A percentile compares a stretch with the other conserved stretches of the same genome.
These are phyloP conservation scores for Suillus ampliporus DNA, from an alignment of 768 basidiomycete genomes.

Conservation along the genomic window DNA sequence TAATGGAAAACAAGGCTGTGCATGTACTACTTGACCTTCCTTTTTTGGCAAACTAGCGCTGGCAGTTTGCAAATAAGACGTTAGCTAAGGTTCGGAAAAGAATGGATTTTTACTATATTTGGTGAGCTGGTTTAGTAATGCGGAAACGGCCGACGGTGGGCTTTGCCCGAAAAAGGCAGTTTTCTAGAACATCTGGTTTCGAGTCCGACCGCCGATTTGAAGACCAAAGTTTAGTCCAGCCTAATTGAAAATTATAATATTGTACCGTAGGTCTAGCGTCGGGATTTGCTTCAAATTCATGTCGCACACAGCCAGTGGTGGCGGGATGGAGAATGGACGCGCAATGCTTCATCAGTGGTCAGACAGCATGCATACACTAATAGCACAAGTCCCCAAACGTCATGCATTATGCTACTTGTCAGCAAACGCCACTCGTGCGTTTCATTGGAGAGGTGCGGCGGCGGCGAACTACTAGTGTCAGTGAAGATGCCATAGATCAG, in stretches of 20 bases:
- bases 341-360: background rate
- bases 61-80: background rate
- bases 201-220: background rate
- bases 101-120: background rate
- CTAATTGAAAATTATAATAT: too few species aligned
- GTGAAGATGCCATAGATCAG: background rate
- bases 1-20: background rate
- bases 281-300: too few species aligned
- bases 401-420: background rate
- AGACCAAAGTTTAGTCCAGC: background rate
- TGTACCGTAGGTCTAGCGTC: background rate
- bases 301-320: too few species aligned
- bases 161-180: too few species aligned
- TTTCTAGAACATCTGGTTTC: background rate
- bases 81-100: background rate
- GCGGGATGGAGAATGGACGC: too few species aligned
- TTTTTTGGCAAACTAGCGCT: background rate
- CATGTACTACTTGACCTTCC: background rate
- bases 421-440: background rate
- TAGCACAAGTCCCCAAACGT: background rate
- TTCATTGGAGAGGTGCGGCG: background rate
- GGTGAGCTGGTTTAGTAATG: background rate
- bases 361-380: background rate
- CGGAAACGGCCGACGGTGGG: background rate
- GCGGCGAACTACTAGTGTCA: background rate